Evolutionary conservation across 2,329 filamentous ascomycete species (phyloP).

Genomic region (Aureobasidium sp.): DNA sequence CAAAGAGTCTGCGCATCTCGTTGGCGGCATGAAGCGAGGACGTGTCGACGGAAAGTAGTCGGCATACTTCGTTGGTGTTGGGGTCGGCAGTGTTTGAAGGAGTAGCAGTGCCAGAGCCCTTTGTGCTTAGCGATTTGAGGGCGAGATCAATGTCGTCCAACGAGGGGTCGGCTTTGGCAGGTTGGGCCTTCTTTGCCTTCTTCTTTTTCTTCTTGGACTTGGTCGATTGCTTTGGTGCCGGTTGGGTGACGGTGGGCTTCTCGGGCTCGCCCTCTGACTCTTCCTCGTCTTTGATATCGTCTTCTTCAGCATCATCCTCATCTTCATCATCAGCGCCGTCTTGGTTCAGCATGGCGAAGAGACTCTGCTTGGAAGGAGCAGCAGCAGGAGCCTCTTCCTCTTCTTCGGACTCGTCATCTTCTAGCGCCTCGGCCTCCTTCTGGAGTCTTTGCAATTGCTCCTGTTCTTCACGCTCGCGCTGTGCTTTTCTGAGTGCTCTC

Average conservation of each 20-base stretch:
- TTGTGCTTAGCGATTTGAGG: constrained; percentile 46
- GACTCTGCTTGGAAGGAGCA: constrained; percentile 29
- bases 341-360: constrained; percentile 39
- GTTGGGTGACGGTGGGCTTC: constrained; percentile 7
- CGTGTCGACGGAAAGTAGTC: constrained; percentile 54
- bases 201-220: constrained; percentile 39
- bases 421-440: constrained; percentile 20
- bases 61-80: constrained; percentile 40
- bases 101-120: constrained; percentile 19
- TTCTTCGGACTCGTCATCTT: constrained; percentile 24
- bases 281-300: constrained; percentile 25
- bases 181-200: constrained; percentile 48
- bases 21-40: constrained; percentile 76
- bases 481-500: constrained; percentile 55
- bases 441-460: constrained; percentile 35
- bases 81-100: constrained; percentile 22
- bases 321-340: constrained; percentile 21
- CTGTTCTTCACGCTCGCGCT: constrained; percentile 52
- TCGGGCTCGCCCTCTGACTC: constrained; percentile 26
- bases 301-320: constrained; percentile 24
- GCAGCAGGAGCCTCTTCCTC: constrained; percentile 19
- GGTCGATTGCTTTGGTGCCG: constrained; percentile 14
- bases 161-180: constrained; percentile 19
- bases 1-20: constrained; percentile 77
- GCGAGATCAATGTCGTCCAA: constrained; percentile 61